phyloP scores from a whole-genome alignment of 768 basidiomycete genomes.

The Pleurotus pulmonarius region DNA sequence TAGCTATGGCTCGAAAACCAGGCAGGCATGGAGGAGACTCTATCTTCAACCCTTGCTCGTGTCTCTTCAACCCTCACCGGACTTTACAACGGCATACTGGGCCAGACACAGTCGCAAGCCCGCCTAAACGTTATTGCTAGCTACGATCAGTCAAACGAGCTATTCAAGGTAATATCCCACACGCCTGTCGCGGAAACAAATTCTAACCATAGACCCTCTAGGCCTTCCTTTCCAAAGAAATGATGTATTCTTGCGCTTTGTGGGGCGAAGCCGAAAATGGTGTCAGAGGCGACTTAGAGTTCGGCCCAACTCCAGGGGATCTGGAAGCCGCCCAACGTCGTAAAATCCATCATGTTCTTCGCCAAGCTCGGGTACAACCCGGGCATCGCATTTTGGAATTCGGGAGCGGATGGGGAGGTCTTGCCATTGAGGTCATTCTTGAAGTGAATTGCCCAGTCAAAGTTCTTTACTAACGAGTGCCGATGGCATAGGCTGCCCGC shows the following conservation, averaged over 20 bases:
- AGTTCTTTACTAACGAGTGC: too few relatives aligned
- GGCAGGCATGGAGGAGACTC: conserved; percentile 50
- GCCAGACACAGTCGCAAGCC: conserved; percentile 69
- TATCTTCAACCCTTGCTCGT: conserved; percentile 54
- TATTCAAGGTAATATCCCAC: conserved; percentile 59
- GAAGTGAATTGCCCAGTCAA: background rate
- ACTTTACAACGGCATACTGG: conserved; percentile 68
- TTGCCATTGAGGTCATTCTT: conserved; percentile 74
- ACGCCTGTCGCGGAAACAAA: conserved; percentile 3
- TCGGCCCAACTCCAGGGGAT: conserved; percentile 57
- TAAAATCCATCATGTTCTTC: conserved; percentile 81
- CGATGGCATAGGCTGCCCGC: conserved; percentile 50
- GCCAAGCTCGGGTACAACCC: conserved; percentile 69
- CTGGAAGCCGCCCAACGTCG: conserved; percentile 80
- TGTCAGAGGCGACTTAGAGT: conserved; percentile 63
- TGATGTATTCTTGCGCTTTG: conserved; percentile 93
- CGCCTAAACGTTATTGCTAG: conserved; percentile 81
- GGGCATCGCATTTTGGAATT: conserved; percentile 87
- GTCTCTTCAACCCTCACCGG: conserved; percentile 56
- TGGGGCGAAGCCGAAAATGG: conserved; percentile 82
- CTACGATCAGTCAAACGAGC: conserved; percentile 89
- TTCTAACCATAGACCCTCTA: conserved; percentile 20
- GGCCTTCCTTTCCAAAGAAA: conserved; percentile 82
- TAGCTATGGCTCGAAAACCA: conserved; percentile 71
- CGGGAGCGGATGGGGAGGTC: conserved; percentile 90